Conservation (phyloP, 1,139 yeast species). For the Suhomyces wounanorum region DNA sequence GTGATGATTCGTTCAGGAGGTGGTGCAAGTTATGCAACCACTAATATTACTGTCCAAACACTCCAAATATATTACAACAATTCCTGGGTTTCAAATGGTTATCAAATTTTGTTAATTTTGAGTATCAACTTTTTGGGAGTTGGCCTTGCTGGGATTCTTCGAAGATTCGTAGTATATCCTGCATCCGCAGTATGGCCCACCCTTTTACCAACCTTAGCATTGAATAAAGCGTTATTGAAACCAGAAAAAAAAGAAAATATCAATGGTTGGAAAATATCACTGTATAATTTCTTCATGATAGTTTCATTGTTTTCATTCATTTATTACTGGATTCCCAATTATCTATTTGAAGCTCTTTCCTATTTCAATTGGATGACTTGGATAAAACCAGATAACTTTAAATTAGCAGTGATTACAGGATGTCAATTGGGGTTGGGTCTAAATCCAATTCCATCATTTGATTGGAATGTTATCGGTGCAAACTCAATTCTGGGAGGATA, state of each 20-base stretch:
- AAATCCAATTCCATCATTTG: slow-evolving; percentile 22
- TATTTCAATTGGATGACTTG: slow-evolving; percentile 25
- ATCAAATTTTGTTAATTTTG: slow-evolving; percentile 18
- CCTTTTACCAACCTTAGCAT: slow-evolving; percentile 21
- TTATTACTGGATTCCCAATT: slow-evolving; percentile 23
- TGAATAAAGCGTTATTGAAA: slow-evolving; percentile 21
- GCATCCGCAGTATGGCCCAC: slow-evolving; percentile 20
- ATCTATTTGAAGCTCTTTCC: slow-evolving; percentile 18
- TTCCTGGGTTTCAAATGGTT: slow-evolving; percentile 21
- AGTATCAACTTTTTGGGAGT: slow-evolving; percentile 24
- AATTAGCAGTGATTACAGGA: slow-evolving; percentile 21
- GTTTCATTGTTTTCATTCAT: slow-evolving; percentile 16
- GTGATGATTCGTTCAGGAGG: slow-evolving; percentile 20
- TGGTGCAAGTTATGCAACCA: slow-evolving; percentile 15
- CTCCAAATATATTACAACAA: slow-evolving; percentile 17
- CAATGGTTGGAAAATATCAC: slow-evolving; percentile 24
- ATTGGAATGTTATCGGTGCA: slow-evolving; percentile 16
- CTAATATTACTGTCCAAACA: slow-evolving; percentile 22
- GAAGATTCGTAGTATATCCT: slow-evolving; percentile 22
- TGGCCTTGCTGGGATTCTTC: slow-evolving; percentile 25
- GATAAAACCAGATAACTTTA: slow-evolving; percentile 22
- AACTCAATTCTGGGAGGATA: neutral
- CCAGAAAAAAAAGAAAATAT: slow-evolving; percentile 19
- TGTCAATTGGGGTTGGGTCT: slow-evolving; percentile 18
- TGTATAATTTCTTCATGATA: slow-evolving; percentile 18